Evolutionary conservation across 805 yeast species (phyloP), one percentile per base, ranked within the genome.

Genomic region (Wickerhamiella vanderwaltii): DNA sequence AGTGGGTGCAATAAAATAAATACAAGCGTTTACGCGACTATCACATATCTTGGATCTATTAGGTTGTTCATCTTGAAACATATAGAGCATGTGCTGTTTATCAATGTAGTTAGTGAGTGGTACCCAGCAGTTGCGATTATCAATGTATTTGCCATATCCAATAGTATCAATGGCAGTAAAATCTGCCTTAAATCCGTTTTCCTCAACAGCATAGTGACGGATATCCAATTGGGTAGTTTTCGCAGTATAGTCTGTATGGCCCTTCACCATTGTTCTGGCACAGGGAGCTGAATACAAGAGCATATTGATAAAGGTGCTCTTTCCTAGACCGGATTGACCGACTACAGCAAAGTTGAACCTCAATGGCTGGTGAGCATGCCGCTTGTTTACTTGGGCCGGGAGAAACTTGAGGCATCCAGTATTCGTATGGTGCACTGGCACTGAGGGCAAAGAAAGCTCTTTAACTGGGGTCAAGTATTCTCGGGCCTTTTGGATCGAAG

Each of bases 51-150:
- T 29, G 2, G 41, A 45, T 61, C 97, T 75, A 39, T 59, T 61
- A 25, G 97, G 97, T 64, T 87, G 97, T 57, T 85, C 91, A 58
- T 86, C 95, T 60, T 83, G 95, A 59, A 81, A 81, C 88, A 86
- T 80, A 59, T 64, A 85, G 18, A 80, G 71, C 55, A 79, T 86
- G 56, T 84, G 91, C 65, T 86, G 95, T 57, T 84, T 93, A 60
- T 86, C 95, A 48, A 87, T 75, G 60, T 84, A 87, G 60, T 84
- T 94, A 46, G 81, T 68, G 51, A 85, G 72, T 29, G 95, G 85
- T 46, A 77, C 79, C 93, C 94, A 85, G 34, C 91, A 71, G 58
- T 80, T 79, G 54, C 71, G 72, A 63, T 86, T 87, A 65, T 86
- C 80, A 49, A 85, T 80, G 59, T 79, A 81, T 58, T 84, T 93